Evolutionary conservation across 1,284 basidiomycete species (phyloP), one percentile per base, ranked within the genome.

Genomic region (Malassezia slooffiae): DNA sequence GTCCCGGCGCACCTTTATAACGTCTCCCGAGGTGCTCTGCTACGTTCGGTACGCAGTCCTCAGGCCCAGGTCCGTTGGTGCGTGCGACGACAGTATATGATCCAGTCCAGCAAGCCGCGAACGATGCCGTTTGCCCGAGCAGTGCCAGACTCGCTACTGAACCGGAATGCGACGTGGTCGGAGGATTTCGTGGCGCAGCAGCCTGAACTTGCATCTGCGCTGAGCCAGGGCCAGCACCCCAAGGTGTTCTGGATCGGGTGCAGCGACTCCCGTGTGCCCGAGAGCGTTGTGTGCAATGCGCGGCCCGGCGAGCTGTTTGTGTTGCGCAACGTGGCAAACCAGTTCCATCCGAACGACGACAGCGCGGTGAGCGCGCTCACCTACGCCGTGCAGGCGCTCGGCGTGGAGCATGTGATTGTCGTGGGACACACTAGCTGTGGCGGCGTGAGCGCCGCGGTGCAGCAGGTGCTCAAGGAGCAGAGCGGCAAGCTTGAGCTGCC

Each of bases 341-440:
- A 71, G 53, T 80, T 89, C 72, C 81, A 81, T 55, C 72, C 75
- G 1, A 72, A 81, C 50, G 90, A 96, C 70, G 78, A 80, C 59
- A 87, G 79, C 54, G 80, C 80, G 1, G 74, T 80, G 37, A 78
- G 86, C 1, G 83, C 87, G 2, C 76, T 96, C 50, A 75, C 79
- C 7, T 95, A 83, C 70, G 89, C 85, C 7, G 75, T 95, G 29
- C 76, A 78, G 54, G 74, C 77, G 55, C 74, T 93, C 46, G 81
- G 83, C 44, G 82, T 90, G 31, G 76, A 84, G 70, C 83, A 95
- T 72, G 82, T 89, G 52, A 74, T 85, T 46, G 73, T 89, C 8
- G 53, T 65, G 36, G 70, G 70, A 13, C 70, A 72, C 60, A 71
- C 67, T 1, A 61, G 59, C 26, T 73, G 72, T 50, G 72, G 72